Conservation (phyloP, 2,329 filamentous ascomycete species). For the Drechslerella coelobrocha region DNA sequence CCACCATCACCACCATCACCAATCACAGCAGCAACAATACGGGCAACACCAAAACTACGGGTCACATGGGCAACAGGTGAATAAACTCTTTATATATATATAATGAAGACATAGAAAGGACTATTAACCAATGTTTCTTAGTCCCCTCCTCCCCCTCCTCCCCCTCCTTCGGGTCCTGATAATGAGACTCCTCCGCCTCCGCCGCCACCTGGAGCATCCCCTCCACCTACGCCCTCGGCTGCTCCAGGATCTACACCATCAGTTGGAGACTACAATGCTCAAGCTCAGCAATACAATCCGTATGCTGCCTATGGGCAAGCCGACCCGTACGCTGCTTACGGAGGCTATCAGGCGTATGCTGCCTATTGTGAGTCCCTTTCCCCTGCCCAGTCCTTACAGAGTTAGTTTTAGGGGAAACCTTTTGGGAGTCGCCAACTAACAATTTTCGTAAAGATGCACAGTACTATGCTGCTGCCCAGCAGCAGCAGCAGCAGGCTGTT, state of each 20-base stretch:
- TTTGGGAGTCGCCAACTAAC: no score
- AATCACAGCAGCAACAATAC: slow-evolving; percentile 58
- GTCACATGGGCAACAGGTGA: slow-evolving; percentile 54
- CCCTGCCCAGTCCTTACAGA: no score
- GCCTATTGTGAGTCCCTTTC: slow-evolving; percentile 60
- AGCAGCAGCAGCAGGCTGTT: slow-evolving; percentile 32
- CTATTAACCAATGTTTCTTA: slow-evolving; percentile 50
- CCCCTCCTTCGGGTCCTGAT: slow-evolving; percentile 54
- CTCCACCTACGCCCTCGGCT: slow-evolving; percentile 57
- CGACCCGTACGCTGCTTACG: slow-evolving; percentile 89
- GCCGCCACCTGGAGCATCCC: slow-evolving; percentile 54
- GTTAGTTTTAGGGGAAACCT: no score
- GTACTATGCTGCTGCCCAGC: slow-evolving; percentile 38
- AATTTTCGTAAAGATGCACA: slow-evolving; percentile 29
- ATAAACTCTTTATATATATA: not conserved
- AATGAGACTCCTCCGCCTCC: slow-evolving; percentile 56
- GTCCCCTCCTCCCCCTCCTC: slow-evolving; percentile 54
- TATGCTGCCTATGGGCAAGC: slow-evolving; percentile 65
- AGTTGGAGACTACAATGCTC: slow-evolving; percentile 73
- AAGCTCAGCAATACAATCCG: slow-evolving; percentile 57
- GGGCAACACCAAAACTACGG: slow-evolving; percentile 59
- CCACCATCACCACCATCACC: slow-evolving; percentile 57
- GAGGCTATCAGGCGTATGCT: slow-evolving; percentile 78
- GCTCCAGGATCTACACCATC: slow-evolving; percentile 61
- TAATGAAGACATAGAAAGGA: not conserved